These are phyloP conservation scores for Candida tunisiensis DNA, from an alignment of 1,139 yeast genomes.

Conservation along the genomic window DNA sequence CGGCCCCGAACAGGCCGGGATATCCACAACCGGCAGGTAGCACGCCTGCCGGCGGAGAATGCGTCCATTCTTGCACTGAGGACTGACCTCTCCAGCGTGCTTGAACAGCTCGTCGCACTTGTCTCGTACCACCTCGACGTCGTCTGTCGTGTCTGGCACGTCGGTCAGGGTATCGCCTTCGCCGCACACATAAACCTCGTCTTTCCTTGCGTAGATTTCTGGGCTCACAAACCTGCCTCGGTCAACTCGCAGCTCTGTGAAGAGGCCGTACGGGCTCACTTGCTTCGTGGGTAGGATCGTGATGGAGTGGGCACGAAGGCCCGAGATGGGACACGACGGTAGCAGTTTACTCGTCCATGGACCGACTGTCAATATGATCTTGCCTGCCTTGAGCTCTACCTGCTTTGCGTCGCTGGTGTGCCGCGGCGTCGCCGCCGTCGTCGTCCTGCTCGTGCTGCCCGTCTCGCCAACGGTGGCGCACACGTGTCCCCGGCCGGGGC, in stretches of 20 bases:
- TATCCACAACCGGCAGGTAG: constrained; percentile 85
- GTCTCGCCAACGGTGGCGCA: too few relatives aligned
- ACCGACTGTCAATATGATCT: constrained; percentile 74
- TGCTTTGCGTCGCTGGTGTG: background rate
- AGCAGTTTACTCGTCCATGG: constrained; percentile 91
- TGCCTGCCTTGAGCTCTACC: constrained; percentile 36
- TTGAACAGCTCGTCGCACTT: constrained; percentile 79
- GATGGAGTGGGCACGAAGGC: constrained; percentile 87
- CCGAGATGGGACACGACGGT: constrained; percentile 86
- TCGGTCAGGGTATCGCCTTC: constrained; percentile 88
- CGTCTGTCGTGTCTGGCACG: constrained; percentile 88
- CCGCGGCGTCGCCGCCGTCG: background rate
- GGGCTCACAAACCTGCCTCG: constrained; percentile 55
- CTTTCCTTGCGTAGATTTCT: constrained; percentile 87
- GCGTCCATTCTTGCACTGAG: constrained; percentile 56
- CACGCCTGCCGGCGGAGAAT: constrained; percentile 85
- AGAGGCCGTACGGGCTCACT: constrained; percentile 85
- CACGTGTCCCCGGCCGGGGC: background rate
- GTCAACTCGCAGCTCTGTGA: constrained; percentile 69
- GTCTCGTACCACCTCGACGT: constrained; percentile 73
- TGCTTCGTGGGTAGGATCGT: constrained; percentile 60
- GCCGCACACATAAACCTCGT: constrained; percentile 94
- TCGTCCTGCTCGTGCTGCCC: too few relatives aligned
- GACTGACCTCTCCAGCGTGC: constrained; percentile 66
- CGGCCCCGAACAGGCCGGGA: constrained; percentile 87